A percentile compares a stretch with the other conserved stretches of the same genome.
Evolutionary conservation across 2,329 filamentous ascomycete genomes (phyloP).

Genomic region (Aureobasidium sp.): DNA sequence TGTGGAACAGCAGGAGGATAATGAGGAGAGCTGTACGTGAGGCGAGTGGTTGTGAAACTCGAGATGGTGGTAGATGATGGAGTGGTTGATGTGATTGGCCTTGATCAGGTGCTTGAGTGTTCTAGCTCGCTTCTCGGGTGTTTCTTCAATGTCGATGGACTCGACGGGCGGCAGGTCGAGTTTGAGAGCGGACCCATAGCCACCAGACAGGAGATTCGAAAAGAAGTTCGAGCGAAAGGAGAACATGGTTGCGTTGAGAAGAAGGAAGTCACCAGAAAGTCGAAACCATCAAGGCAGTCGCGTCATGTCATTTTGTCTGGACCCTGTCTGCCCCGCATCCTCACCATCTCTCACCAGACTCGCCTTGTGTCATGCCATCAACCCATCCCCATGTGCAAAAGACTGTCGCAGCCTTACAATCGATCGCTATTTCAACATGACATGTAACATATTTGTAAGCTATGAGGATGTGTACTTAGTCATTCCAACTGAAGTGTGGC

Average conservation of each 20-base stretch:
- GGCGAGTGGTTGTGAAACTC: slow-evolving; percentile 76
- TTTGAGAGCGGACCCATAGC: not conserved
- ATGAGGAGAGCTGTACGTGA: slow-evolving; percentile 47
- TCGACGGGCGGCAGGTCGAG: slow-evolving; percentile 59
- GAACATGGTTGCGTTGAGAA: slow-evolving; percentile 13
- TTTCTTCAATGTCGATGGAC: slow-evolving; percentile 72
- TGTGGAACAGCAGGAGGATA: not conserved
- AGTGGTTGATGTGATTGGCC: slow-evolving; percentile 85
- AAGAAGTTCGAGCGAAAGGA: slow-evolving; percentile 16
- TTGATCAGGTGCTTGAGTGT: slow-evolving; percentile 85
- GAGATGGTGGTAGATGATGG: slow-evolving; percentile 69
- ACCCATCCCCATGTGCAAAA: too few species aligned
- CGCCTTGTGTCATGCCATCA: too few species aligned
- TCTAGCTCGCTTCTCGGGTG: slow-evolving; percentile 68
- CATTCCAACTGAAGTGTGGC: too few species aligned
- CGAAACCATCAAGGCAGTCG: slow-evolving; percentile 8
- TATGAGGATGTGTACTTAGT: too few species aligned
- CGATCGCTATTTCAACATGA: too few species aligned
- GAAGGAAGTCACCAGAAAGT: not conserved
- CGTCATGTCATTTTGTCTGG: slow-evolving; percentile 9
- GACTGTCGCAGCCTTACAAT: too few species aligned
- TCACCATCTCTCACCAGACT: not conserved
- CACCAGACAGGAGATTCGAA: slow-evolving; percentile 2
- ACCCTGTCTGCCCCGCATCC: slow-evolving; percentile 14
- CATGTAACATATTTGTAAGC: too few species aligned